phyloP scores from a whole-genome alignment of 345 rosid genomes.

The Brassica nigra region DNA sequence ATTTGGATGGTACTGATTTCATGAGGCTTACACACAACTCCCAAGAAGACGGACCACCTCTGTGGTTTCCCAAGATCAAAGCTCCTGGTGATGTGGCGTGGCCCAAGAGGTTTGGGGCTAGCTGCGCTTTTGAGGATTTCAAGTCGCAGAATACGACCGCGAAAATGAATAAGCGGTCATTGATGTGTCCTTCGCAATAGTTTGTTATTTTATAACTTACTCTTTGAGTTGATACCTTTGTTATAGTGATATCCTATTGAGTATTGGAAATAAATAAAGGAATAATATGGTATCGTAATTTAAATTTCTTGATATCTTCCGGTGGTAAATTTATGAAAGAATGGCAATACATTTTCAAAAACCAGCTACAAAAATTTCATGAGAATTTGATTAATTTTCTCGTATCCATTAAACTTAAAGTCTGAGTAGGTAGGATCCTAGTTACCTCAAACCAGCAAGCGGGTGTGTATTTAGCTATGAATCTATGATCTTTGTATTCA shows the following conservation, averaged over 20 bases:
- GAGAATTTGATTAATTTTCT: background rate
- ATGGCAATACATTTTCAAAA: background rate
- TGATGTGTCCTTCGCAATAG: conserved; percentile 21
- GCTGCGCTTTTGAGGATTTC: conserved; percentile 67
- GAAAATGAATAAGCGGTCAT: conserved; percentile 5
- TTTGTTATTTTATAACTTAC: background rate
- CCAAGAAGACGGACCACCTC: conserved; percentile 78
- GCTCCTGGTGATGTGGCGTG: conserved; percentile 56
- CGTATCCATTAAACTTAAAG: background rate
- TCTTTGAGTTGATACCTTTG: background rate
- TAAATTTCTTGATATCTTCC: background rate
- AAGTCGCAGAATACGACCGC: conserved; percentile 49
- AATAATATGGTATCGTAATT: background rate
- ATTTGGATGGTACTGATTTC: conserved; percentile 75
- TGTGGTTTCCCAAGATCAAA: conserved; percentile 60
- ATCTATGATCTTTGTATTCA: background rate
- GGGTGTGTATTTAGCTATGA: too few relatives aligned
- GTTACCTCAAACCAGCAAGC: too few relatives aligned
- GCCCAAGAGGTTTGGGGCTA: conserved; percentile 45
- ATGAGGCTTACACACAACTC: conserved; percentile 80
- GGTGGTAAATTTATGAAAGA: background rate
- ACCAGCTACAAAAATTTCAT: background rate
- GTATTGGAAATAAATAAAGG: background rate
- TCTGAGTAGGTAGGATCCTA: background rate
- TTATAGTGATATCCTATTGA: background rate